Evolutionary conservation across 257 asterid genomes (phyloP).

Genomic region (Plantago major): DNA sequence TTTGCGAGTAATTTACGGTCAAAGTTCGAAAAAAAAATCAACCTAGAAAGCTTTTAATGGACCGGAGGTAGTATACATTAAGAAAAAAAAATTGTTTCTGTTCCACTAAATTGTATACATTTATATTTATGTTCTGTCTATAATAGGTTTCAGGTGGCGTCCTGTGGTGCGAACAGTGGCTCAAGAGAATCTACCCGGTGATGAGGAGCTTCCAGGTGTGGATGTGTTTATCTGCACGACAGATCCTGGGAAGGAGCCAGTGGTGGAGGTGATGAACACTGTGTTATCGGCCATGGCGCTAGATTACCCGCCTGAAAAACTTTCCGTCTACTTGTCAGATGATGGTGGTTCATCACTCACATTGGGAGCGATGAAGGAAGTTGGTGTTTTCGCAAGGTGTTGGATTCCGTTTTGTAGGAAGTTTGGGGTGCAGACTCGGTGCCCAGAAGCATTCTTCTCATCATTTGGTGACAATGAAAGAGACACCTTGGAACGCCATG

Average conservation of each 20-base stretch:
- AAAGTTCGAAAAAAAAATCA: too few relatives aligned
- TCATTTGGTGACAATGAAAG: slow-evolving; percentile 47
- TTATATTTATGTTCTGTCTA: too few relatives aligned
- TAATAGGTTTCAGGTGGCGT: slow-evolving; percentile 54
- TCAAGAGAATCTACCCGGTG: slow-evolving; percentile 49
- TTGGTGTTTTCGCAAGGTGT: slow-evolving; percentile 39
- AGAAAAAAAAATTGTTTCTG: too few relatives aligned
- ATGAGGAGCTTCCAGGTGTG: slow-evolving; percentile 37
- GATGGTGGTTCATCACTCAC: slow-evolving; percentile 74
- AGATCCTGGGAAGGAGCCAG: slow-evolving; percentile 73
- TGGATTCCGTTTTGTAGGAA: slow-evolving; percentile 75
- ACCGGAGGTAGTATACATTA: too few relatives aligned
- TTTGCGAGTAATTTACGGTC: too few relatives aligned
- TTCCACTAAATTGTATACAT: too few relatives aligned
- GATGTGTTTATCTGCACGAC: slow-evolving; percentile 73
- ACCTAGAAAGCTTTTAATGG: too few relatives aligned
- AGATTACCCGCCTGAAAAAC: slow-evolving; percentile 64
- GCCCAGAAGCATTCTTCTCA: slow-evolving; percentile 66
- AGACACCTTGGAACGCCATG: slow-evolving; percentile 31
- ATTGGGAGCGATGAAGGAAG: slow-evolving; percentile 58
- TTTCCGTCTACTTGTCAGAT: slow-evolving; percentile 72
- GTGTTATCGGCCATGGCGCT: slow-evolving; percentile 76
- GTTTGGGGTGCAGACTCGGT: slow-evolving; percentile 51
- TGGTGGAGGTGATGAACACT: slow-evolving; percentile 79
- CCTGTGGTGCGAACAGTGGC: slow-evolving; percentile 60